These are phyloP conservation scores for Dioscorea zingiberensis DNA, from an alignment of 106 monocot genomes.

Conservation along the genomic window DNA sequence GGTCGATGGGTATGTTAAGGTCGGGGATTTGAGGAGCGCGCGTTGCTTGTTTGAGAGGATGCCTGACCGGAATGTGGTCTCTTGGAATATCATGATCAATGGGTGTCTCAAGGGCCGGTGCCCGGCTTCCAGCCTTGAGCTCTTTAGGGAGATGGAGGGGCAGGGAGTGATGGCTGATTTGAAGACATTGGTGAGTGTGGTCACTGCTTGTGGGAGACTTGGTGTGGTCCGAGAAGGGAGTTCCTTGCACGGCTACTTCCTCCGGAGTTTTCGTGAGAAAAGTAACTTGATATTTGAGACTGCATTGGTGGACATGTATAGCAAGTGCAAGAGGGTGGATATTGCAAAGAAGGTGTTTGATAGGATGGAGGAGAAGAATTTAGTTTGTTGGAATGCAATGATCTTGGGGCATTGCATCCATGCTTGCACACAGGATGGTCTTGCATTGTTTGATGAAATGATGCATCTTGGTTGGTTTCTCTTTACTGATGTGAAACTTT, in stretches of 20 bases:
- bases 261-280: conserved; percentile 17
- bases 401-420: conserved; percentile 32
- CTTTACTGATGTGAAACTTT: not conserved
- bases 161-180: conserved; percentile 4
- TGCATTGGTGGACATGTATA: conserved; percentile 42
- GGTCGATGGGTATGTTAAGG: conserved; percentile 16
- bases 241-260: conserved; percentile 17
- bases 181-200: conserved; percentile 20
- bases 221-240: conserved; percentile 21
- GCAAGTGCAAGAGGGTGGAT: conserved; percentile 32
- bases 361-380: conserved; percentile 23
- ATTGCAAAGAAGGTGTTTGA: conserved; percentile 34
- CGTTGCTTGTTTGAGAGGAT: conserved; percentile 25
- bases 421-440: conserved; percentile 26
- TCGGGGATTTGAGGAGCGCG: conserved; percentile 17
- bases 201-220: conserved; percentile 28
- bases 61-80: conserved; percentile 33
- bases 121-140: conserved; percentile 10
- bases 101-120: conserved; percentile 18
- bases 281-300: conserved; percentile 33
- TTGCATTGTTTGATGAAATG: conserved; percentile 26
- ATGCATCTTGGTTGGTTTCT: conserved; percentile 11
- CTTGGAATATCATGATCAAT: conserved; percentile 42
- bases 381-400: conserved; percentile 58
- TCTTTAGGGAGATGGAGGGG: conserved; percentile 23